Base-by-base conservation (phyloP, 2,329 filamentous ascomycete genomes). In the Tricladium varicosporioides region DNA sequence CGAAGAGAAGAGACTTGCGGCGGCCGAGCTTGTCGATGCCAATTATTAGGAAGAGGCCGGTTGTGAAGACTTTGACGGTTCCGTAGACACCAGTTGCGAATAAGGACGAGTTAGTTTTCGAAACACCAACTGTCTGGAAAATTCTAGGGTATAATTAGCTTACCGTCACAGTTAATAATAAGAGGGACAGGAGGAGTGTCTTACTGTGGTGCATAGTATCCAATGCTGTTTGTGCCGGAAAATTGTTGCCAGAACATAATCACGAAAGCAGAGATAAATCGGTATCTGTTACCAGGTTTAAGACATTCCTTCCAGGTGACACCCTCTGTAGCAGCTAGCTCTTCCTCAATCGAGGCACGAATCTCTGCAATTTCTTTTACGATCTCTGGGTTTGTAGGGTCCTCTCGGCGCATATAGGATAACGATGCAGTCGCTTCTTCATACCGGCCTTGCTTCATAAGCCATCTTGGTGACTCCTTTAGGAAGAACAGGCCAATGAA, bases 1-100 rank as follows among this genome's bases (percentile, higher is more conserved):
- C 79, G 2, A 67, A 69, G 27, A 82, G 72, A n/a, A 82, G 75
- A 0, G 78, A 76, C 10, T 73, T 71, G 11, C 75, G 72, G 32
- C 79, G 76, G 2, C 79, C 79, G 22, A 81, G 70, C 4, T 74
- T 71, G 60, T 81, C 79, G 36, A 81, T 73, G 15, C 62, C 62
- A n/a, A 63, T 50, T 2, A 62, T 8, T 15, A 67, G 76, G 76
- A 89, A 90, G 54, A 79, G 68, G 11, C 78, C 76, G 63, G 84
- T 88, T 27, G 81, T 79, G 11, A 77, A 70, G 70, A 86, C 83
- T 71, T 89, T 90, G 60, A 89, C 81, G 49, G 89, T 80, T 19
- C 86, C 87, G 67, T 89, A 90, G 61, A 90, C 80, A 51, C 87
- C 87, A 0, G 86, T 89, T 1, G 87, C 85, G 67, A 90, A 88